Evolutionary conservation across 768 basidiomycete species (phyloP).

Genomic region (Xerocomellus amylosporus): DNA sequence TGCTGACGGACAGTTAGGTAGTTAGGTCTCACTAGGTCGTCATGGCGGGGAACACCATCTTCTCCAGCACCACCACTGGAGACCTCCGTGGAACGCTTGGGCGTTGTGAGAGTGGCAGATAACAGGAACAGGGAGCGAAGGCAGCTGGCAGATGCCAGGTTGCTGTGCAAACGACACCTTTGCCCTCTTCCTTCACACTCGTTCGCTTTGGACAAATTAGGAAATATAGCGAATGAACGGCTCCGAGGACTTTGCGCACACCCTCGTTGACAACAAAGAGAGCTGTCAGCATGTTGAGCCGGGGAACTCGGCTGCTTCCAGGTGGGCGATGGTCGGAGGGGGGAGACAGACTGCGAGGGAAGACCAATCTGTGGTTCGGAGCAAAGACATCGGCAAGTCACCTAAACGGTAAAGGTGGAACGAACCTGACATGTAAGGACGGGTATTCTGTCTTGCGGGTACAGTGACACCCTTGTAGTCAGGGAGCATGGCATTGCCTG

Average conservation of each 20-base stretch:
- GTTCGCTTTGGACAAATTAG: constrained; percentile 77
- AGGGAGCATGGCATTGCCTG: constrained; percentile 59
- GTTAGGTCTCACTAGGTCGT: too few species aligned
- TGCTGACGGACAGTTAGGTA: too few species aligned
- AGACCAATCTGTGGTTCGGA: constrained; percentile 73
- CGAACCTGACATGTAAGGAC: constrained; percentile 68
- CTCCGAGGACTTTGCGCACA: constrained; percentile 73
- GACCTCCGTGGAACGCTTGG: constrained; percentile 29
- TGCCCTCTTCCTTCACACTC: constrained; percentile 57
- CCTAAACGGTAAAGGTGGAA: neutral
- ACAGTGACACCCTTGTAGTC: constrained; percentile 70
- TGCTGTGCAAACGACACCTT: constrained; percentile 83
- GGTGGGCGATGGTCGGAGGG: constrained; percentile 58
- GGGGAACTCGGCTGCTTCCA: constrained; percentile 63
- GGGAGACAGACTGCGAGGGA: constrained; percentile 79
- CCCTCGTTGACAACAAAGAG: constrained; percentile 68
- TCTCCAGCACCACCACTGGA: neutral
- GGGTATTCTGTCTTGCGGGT: constrained; percentile 73
- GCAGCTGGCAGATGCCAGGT: constrained; percentile 87
- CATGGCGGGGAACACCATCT: too few species aligned
- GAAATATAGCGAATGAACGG: constrained; percentile 83
- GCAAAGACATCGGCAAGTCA: constrained; percentile 3
- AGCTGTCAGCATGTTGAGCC: constrained; percentile 66
- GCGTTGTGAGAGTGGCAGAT: constrained; percentile 25
- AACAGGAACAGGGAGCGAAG: constrained; percentile 65